phyloP scores from a whole-genome alignment of 2,329 filamentous ascomycete genomes.

The Talaromyces verruculosus region DNA sequence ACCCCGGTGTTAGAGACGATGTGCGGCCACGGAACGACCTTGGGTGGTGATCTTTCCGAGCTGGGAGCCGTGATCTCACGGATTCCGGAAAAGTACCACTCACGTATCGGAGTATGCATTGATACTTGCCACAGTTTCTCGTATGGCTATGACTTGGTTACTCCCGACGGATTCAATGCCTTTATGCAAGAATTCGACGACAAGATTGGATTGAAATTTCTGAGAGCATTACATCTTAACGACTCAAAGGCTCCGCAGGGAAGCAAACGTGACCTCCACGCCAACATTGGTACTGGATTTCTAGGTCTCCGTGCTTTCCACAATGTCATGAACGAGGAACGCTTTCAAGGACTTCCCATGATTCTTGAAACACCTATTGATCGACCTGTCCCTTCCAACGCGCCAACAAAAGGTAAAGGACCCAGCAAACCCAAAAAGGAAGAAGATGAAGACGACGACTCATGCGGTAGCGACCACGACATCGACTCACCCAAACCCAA shows the following conservation, averaged over 20 bases:
- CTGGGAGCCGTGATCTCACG: conserved; percentile 78
- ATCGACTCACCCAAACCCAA: conserved; percentile 19
- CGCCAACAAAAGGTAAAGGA: conserved; percentile 10
- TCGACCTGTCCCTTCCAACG: conserved; percentile 52
- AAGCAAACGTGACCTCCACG: conserved; percentile 84
- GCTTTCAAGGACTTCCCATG: conserved; percentile 79
- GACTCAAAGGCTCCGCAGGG: conserved; percentile 88
- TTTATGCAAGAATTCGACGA: conserved; percentile 76
- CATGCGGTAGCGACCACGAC: conserved; percentile 23
- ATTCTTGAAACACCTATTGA: conserved; percentile 96
- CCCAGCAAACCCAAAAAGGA: conserved; percentile 21
- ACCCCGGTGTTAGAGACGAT: conserved; percentile 92
- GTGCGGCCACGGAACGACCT: conserved; percentile 83
- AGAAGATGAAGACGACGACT: conserved; percentile 23
- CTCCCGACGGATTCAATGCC: conserved; percentile 67
- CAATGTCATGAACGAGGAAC: conserved; percentile 78
- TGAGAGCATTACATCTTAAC: conserved; percentile 87
- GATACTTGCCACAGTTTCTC: conserved; percentile 97
- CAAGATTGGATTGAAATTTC: conserved; percentile 73
- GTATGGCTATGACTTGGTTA: conserved; percentile 84
- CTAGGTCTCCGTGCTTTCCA: conserved; percentile 88
- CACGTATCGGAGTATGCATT: conserved; percentile 85
- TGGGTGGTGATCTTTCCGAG: conserved; percentile 83
- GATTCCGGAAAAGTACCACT: conserved; percentile 70
- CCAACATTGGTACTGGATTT: conserved; percentile 95